Conservation (phyloP, 805 yeast species). For the Hanseniaspora occidentalis region DNA sequence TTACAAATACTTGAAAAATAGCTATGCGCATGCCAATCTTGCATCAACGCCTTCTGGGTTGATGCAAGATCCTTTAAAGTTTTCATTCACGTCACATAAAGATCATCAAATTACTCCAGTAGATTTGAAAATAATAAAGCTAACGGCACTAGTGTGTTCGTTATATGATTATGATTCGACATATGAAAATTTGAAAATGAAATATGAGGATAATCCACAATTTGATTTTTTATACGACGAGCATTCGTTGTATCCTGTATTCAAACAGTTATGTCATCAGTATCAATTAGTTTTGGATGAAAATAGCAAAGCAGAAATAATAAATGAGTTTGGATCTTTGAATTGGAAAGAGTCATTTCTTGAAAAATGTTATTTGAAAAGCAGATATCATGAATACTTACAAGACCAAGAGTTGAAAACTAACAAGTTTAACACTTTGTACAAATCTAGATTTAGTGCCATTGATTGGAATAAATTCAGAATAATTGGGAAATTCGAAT, state of each 20-base stretch:
- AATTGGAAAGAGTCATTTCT: slow-evolving; percentile 28
- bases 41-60: too few species aligned
- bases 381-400: slow-evolving; percentile 34
- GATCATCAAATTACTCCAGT: slow-evolving; percentile 33
- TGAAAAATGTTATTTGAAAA: slow-evolving; percentile 39
- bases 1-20: slow-evolving; percentile 41
- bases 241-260: slow-evolving; percentile 52
- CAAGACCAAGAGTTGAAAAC: slow-evolving; percentile 27
- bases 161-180: slow-evolving; percentile 40
- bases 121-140: slow-evolving; percentile 58
- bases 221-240: slow-evolving; percentile 51
- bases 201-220: slow-evolving; percentile 32
- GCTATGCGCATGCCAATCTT: too few species aligned
- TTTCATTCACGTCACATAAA: slow-evolving; percentile 20
- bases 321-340: slow-evolving; percentile 16
- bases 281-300: slow-evolving; percentile 25
- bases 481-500: slow-evolving; percentile 28
- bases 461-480: slow-evolving; percentile 84
- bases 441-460: slow-evolving; percentile 48
- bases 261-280: slow-evolving; percentile 38
- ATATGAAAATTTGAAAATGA: slow-evolving; percentile 26
- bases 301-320: neutral
- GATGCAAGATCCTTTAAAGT: slow-evolving; percentile 15
- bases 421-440: slow-evolving; percentile 22
- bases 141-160: slow-evolving; percentile 60